Base-by-base conservation (phyloP, 176 grass and related monocot species). In the Triticum turgidum region DNA sequence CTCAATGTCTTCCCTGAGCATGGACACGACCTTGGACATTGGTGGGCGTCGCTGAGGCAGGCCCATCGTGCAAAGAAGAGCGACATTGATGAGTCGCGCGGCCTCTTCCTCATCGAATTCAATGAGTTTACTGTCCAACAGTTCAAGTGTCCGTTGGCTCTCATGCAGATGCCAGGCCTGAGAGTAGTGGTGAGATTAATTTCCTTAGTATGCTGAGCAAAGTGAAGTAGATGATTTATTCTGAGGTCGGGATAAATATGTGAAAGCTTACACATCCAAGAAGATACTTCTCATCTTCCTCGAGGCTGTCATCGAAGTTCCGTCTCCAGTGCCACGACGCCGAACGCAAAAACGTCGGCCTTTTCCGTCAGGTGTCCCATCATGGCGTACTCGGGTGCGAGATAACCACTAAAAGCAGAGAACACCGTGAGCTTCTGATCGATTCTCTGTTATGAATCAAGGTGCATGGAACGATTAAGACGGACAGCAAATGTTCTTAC, bases 31-130 rank as follows among this genome's bases (percentile, higher is more conserved):
- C 49, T 77, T 77, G 1, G 73, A 76, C 73, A 76, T 76, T 7
- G 73, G 25, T 20, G 73, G 73, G 71, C 71, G 71, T 29, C 45
- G 71, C 42, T 75, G 38, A 27, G 71, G 71, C 12, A 47, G 1
- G 41, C 71, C 71, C 71, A 49, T 25, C 0, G 78, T 90, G 82
- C 91, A 93, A 0, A 93, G 71, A 52, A 93, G 51, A 12, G 86
- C 82, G 17, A 93, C 27, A 47, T 29, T 56, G 22, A 93, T 93
- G 2, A 90, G 33, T 20, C 58, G 72, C 6, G 25, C 68, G 4
- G 42, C 84, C 62, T 86, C 91, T 45, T 77, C 22, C 3, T 51
- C 59, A 4, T 95, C 14, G 33, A 84, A 86, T 79, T 71, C 85
- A 0, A 8, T 3, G 1, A 69, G 33, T 37, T 69, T 35, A 8